Evolutionary conservation across 2,329 filamentous ascomycete species (phyloP), one percentile per base, ranked within the genome.

Genomic region (Xylariales sp.): DNA sequence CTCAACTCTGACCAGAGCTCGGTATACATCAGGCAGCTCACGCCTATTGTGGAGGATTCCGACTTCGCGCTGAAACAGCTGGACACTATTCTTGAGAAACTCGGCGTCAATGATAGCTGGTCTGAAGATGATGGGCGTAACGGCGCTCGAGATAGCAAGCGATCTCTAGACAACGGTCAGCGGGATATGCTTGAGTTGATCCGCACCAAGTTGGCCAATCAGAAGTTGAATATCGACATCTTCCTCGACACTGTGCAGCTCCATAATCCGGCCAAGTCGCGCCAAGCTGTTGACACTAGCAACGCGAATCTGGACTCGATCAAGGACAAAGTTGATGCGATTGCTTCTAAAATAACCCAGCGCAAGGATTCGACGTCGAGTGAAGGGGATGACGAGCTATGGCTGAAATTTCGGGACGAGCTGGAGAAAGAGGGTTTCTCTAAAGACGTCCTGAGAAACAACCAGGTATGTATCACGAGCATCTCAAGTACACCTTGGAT

Each of bases 211-310:
- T 60, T 83, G 31, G 60, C 63, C 7, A 66, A 66, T 42, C 72
- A 79, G 42, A 75, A 70, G 51, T 64, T 66, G 5, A 70, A 63
- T 27, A 65, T 82, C 32, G 71, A 74, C 38, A 60, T 69, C 48
- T 77, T 81, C 43, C 64, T 82, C 14, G 71, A 81, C 47, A 72
- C 70, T 0, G 65, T 81, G 14, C 75, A 80, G 51, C 51, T 77
- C 29, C 66, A 72, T 40, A 67, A 69, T 40, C 64, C 66, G 0
- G 59, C 61, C 14, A 70, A 65, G 44, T 52, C 63, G 48, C 45
- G 59, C 41, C 49, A 50, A 46, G 48, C 44, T 43, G 53, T 62
- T 33, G 56, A 64, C 25, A 55, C 59, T n/a, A 60, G 62, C 31
- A 62, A 55, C 29, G 55, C 61, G 14, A 60, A 66, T 17, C 57